phyloP scores from a whole-genome alignment of 2,329 filamentous ascomycete genomes.

The Neopestalotiopsis sp. region DNA sequence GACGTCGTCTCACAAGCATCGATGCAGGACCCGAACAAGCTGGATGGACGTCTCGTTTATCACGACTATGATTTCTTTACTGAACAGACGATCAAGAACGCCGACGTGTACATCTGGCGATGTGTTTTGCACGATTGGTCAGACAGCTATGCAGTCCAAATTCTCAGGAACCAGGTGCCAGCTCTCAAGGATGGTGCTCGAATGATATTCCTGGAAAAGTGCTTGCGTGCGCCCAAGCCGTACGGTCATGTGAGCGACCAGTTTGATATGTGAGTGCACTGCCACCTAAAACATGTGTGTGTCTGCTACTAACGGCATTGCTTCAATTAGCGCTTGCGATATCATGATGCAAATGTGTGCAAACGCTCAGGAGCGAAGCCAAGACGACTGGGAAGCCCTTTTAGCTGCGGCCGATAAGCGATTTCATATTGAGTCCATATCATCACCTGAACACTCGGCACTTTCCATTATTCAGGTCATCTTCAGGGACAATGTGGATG shows the following conservation, averaged over 20 bases:
- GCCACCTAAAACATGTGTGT: too few relatives aligned
- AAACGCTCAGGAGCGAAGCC: slow-evolving; percentile 24
- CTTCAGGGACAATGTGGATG: slow-evolving; percentile 16
- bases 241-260: slow-evolving; percentile 19
- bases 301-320: neutral
- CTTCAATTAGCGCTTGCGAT: slow-evolving; percentile 19
- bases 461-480: slow-evolving; percentile 23
- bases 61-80: slow-evolving; percentile 24
- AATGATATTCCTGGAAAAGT: slow-evolving; percentile 25
- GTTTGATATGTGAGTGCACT: slow-evolving; percentile 18
- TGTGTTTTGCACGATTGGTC: slow-evolving; percentile 26
- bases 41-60: slow-evolving; percentile 19
- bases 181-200: slow-evolving; percentile 24
- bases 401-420: slow-evolving; percentile 20
- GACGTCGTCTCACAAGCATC: slow-evolving; percentile 17
- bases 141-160: slow-evolving; percentile 22
- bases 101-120: slow-evolving; percentile 25
- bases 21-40: neutral
- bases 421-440: slow-evolving; percentile 19
- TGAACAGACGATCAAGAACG: slow-evolving; percentile 19
- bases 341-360: slow-evolving; percentile 22
- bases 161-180: slow-evolving; percentile 23
- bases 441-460: slow-evolving; percentile 20
- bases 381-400: slow-evolving; percentile 22
- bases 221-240: slow-evolving; percentile 16